Evolutionary conservation across 768 basidiomycete genomes (phyloP), one percentile per base, ranked within the genome.

Genomic region (Nevesoporus exiguus): DNA sequence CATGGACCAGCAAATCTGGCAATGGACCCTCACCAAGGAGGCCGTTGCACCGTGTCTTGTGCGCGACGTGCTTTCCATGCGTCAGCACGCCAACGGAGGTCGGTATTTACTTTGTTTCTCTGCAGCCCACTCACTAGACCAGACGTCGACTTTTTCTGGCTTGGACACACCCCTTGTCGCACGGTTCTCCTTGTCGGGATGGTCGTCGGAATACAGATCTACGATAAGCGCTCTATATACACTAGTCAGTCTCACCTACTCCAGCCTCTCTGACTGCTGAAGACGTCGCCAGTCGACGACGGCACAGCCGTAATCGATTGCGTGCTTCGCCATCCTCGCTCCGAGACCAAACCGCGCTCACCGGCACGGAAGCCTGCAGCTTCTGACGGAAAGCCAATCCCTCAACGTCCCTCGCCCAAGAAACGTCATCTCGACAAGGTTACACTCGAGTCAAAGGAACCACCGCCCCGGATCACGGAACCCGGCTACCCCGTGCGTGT

Each of bases 301-400:
- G 87, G 88, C 6, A 86, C 88, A 2, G 82, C 74, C 27, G 82
- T 86, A 4, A 75, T 92, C 24, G 88, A 91, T 43, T 91, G 89
- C 61, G 63, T 73, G 3, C 77, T 82, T 62, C 74, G 71, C 22
- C 71, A 73, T 39, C 66, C 69, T 33, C 71, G 68, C n/a, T 66
- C 62, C 1, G 39, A 49, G 24, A 57, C 63, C 3, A 42, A 41
- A 36, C 25, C 33, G 4, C 62, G 47, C n/a, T 44, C 51, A 15
- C 39, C 49, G 1, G 51, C 51, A 15, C 66, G 49, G 57, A 44
- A 31, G 21, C 27, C 29, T 1, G 27, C 52, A n/a, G 47, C 42
- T 31, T 29, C 49, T 13, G 50, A 47, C 41, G 11, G 61, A 50
- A 51, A 58, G 17, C 1, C 42, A 1, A 42, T 25, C 10, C 14